These are phyloP conservation scores for Asterella californica DNA, from an alignment of 225 moss, liverwort and hornwort genomes.

Conservation along the genomic window DNA sequence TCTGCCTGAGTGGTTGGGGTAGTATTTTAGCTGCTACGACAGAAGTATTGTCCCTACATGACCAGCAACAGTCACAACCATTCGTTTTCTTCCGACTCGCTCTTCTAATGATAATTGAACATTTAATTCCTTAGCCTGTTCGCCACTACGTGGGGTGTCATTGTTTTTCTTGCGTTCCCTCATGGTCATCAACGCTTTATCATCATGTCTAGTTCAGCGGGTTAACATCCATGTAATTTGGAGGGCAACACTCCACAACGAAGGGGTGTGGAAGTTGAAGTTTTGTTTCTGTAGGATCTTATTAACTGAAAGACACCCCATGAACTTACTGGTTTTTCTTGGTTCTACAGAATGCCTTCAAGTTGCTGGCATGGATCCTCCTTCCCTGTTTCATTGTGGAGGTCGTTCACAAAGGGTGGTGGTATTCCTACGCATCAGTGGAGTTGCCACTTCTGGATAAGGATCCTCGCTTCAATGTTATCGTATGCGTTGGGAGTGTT, in stretches of 20 bases:
- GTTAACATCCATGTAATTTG: too few relatives aligned
- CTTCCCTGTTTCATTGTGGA: slow-evolving; percentile 55
- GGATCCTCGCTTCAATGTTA: slow-evolving; percentile 35
- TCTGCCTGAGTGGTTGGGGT: too few relatives aligned
- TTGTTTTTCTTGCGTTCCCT: not conserved
- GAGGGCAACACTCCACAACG: too few relatives aligned
- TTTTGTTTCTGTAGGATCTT: not conserved
- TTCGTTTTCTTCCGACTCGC: too few relatives aligned
- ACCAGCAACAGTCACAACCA: too few relatives aligned
- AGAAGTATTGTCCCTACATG: too few relatives aligned
- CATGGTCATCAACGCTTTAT: not conserved
- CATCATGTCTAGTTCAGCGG: not conserved
- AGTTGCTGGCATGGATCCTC: slow-evolving; percentile 55
- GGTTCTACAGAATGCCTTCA: slow-evolving; percentile 65
- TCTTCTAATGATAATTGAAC: too few relatives aligned
- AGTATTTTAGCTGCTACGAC: too few relatives aligned
- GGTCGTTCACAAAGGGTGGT: slow-evolving; percentile 61
- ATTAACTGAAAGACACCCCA: not conserved
- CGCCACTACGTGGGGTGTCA: too few relatives aligned
- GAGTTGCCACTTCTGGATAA: slow-evolving; percentile 53
- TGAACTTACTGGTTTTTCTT: not conserved
- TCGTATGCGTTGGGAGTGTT: slow-evolving; percentile 51
- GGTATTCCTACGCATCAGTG: slow-evolving; percentile 61
- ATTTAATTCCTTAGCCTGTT: too few relatives aligned
- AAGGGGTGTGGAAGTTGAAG: not conserved